A percentile compares a stretch with the other conserved stretches of the same genome.
Evolutionary conservation across 805 yeast genomes (phyloP).

Genomic region (Metschnikowia vanudenii): DNA sequence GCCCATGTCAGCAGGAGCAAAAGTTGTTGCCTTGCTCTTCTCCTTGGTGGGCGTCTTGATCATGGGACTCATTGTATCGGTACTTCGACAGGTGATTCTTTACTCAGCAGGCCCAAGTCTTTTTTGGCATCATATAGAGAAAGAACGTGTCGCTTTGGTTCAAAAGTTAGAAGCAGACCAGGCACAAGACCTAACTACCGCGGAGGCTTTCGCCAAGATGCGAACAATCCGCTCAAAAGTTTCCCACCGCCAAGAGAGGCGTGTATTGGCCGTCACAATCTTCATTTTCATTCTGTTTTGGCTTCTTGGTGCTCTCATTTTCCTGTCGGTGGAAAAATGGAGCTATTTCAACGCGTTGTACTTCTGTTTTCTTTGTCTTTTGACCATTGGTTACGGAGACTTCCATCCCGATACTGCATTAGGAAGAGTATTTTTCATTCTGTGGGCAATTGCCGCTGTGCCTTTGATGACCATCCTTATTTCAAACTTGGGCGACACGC

Average conservation of each 20-base stretch:
- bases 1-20: conserved; percentile 53
- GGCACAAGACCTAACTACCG: conserved; percentile 25
- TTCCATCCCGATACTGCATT: conserved; percentile 59
- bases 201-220: conserved; percentile 57
- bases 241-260: conserved; percentile 33
- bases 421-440: conserved; percentile 69
- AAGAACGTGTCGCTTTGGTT: conserved; percentile 38
- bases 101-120: conserved; percentile 62
- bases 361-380: conserved; percentile 69
- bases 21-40: conserved; percentile 59
- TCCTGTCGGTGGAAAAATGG: conserved; percentile 66
- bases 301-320: conserved; percentile 70
- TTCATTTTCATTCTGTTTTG: conserved; percentile 55
- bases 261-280: conserved; percentile 41
- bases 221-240: conserved; percentile 48
- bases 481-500: conserved; percentile 66
- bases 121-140: conserved; percentile 64
- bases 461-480: conserved; percentile 85
- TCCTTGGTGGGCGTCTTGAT: conserved; percentile 68
- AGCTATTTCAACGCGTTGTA: conserved; percentile 67
- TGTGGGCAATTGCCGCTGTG: conserved; percentile 81
- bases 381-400: conserved; percentile 87
- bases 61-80: conserved; percentile 70
- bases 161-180: conserved; percentile 20
- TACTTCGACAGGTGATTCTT: conserved; percentile 63